These are phyloP conservation scores for Cryptococcus neoformans DNA, from an alignment of 1,284 basidiomycete species.

Conservation along the genomic window DNA sequence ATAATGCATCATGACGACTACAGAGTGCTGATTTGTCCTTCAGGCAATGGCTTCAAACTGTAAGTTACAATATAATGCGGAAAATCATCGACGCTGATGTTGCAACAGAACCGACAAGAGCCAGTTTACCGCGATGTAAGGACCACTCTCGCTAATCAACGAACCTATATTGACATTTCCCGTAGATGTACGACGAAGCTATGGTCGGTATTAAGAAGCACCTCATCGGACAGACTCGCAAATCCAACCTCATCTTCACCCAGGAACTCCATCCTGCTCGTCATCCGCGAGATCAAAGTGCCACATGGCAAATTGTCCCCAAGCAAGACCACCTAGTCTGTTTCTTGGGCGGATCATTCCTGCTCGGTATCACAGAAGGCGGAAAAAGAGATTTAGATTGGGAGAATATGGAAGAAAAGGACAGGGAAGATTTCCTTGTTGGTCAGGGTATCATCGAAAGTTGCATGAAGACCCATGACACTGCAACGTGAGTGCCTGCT, in stretches of 20 bases:
- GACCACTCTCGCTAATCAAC: not conserved
- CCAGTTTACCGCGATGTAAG: conserved; percentile 69
- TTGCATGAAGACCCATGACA: conserved; percentile 84
- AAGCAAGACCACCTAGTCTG: conserved; percentile 97
- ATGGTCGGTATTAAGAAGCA: conserved; percentile 76
- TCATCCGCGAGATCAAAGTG: conserved; percentile 41
- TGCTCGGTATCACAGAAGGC: conserved; percentile 79
- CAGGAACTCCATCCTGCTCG: conserved; percentile 62
- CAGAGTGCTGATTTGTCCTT: not conserved
- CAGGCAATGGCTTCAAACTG: conserved; percentile 21
- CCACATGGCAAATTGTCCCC: conserved; percentile 66
- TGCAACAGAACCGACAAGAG: conserved; percentile 66
- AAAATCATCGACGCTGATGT: conserved; percentile 25
- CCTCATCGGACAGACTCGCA: conserved; percentile 64
- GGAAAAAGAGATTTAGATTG: conserved; percentile 52
- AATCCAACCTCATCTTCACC: conserved; percentile 67
- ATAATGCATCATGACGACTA: too few species aligned
- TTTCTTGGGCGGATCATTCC: conserved; percentile 87
- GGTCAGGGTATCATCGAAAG: conserved; percentile 80
- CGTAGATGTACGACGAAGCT: conserved; percentile 79
- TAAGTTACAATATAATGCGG: conserved; percentile 24
- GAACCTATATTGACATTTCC: not conserved
- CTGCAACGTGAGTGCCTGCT: conserved; percentile 60
- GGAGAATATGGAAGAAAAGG: conserved; percentile 53
- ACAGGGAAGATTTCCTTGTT: conserved; percentile 72